Percentiles rank a stretch among this genome's conserved stretches.
Conservation (phyloP, 176 grass and related monocot species). For the Bolboschoenus planiculmis region DNA sequence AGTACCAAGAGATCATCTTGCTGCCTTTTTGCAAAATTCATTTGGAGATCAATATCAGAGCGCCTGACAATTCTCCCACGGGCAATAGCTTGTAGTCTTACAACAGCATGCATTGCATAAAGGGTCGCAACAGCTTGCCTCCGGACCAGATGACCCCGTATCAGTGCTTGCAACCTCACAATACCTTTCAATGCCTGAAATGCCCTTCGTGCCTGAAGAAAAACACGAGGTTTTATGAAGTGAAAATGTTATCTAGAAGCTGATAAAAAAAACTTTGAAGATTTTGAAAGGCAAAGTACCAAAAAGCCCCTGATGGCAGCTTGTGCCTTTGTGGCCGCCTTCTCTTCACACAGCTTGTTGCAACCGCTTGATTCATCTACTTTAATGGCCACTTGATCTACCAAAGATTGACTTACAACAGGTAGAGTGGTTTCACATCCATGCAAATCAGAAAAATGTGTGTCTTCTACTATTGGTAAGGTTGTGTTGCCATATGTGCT, state of each 20-base stretch:
- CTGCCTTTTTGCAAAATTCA: conserved; percentile 24
- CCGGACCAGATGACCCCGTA: conserved; percentile 83
- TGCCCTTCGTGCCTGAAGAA: conserved; percentile 58
- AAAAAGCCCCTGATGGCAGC: conserved; percentile 78
- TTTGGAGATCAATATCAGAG: conserved; percentile 27
- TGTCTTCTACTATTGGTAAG: conserved; percentile 26
- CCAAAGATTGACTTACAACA: conserved; percentile 30
- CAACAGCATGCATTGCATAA: conserved; percentile 50
- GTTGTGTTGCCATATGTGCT: conserved; percentile 34
- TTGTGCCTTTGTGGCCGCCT: conserved; percentile 71
- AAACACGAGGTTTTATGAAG: conserved; percentile 8
- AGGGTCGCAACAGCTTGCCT: conserved; percentile 87
- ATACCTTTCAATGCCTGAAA: conserved; percentile 73
- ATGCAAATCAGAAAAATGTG: conserved; percentile 35
- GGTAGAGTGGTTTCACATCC: conserved; percentile 22
- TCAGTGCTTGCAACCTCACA: conserved; percentile 70
- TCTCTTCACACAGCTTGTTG: conserved; percentile 46
- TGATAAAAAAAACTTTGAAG: neutral
- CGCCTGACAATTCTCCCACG: conserved; percentile 55
- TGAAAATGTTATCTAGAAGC: neutral
- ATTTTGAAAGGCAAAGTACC: conserved; percentile 33
- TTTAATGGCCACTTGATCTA: conserved; percentile 24
- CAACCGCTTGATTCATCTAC: conserved; percentile 20
- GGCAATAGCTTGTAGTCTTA: conserved; percentile 68
- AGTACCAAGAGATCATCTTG: conserved; percentile 14